Conservation (phyloP, 139 green algal genomes). For the Parachlorella kessleri region DNA sequence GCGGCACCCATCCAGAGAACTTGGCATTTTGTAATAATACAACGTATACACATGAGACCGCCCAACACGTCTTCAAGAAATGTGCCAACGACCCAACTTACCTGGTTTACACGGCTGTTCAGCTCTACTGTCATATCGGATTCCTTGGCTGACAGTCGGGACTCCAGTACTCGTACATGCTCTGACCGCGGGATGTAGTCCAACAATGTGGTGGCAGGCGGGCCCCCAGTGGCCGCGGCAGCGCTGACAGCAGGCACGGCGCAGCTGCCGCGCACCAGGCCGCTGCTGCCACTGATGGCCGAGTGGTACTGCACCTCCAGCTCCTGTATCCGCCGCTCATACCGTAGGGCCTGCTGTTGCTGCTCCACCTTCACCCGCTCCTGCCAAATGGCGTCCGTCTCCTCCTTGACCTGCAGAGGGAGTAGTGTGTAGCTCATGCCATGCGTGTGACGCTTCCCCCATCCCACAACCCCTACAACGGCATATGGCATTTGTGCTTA, state of each 20-base stretch:
- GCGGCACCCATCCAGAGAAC: too few relatives aligned
- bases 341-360: conserved; percentile 28
- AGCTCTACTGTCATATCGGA: conserved; percentile 25
- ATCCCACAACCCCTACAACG: neutral
- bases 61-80: too few relatives aligned
- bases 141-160: conserved; percentile 28
- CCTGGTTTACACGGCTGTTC: conserved; percentile 6
- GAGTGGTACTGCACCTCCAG: conserved; percentile 13
- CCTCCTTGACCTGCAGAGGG: conserved; percentile 2
- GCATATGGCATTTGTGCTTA: too few relatives aligned
- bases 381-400: neutral
- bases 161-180: conserved; percentile 34
- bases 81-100: neutral
- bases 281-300: neutral
- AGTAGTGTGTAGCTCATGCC: neutral
- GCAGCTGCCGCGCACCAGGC: neutral
- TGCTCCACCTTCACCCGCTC: conserved; percentile 21
- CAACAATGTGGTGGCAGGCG: conserved; percentile 9
- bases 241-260: neutral
- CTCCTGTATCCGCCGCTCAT: conserved; percentile 33
- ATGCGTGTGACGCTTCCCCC: neutral
- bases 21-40: too few relatives aligned
- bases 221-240: neutral
- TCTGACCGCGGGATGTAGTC: conserved; percentile 40
- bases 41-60: too few relatives aligned